These are phyloP conservation scores for Haematococcus sp. DNA, from an alignment of 139 green algal genomes.

Conservation along the genomic window DNA sequence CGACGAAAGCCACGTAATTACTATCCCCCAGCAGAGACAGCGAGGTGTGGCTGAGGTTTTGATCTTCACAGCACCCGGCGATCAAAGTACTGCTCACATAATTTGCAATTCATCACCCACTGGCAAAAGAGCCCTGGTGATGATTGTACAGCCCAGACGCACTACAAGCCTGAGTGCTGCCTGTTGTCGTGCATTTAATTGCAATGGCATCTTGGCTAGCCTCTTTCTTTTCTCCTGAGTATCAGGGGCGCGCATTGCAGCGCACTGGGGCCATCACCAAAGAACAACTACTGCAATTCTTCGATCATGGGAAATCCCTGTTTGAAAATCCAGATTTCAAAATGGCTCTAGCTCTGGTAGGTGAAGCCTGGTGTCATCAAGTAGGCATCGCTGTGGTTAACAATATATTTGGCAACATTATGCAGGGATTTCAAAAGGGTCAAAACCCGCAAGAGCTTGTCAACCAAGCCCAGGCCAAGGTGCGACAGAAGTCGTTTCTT, in stretches of 20 bases:
- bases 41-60: too few species aligned
- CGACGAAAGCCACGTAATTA: too few species aligned
- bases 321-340: conserved; percentile 5
- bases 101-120: too few species aligned
- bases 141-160: too few species aligned
- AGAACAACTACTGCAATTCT: neutral
- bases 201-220: neutral
- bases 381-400: neutral
- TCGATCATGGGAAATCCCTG: neutral
- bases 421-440: neutral
- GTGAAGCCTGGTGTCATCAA: neutral
- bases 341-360: neutral
- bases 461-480: conserved; percentile 1
- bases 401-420: neutral
- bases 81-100: too few species aligned
- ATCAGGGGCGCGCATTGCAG: neutral
- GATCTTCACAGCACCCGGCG: too few species aligned
- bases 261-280: neutral
- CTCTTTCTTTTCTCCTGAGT: neutral
- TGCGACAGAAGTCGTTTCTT: neutral
- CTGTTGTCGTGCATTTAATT: too few species aligned
- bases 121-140: too few species aligned
- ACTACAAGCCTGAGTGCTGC: too few species aligned
- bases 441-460: conserved; percentile 1
- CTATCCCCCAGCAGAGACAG: too few species aligned